Evolutionary conservation across 129 eudicot species (phyloP), one percentile per base, ranked within the genome.

Genomic region (Chrysanthemum seticuspe): DNA sequence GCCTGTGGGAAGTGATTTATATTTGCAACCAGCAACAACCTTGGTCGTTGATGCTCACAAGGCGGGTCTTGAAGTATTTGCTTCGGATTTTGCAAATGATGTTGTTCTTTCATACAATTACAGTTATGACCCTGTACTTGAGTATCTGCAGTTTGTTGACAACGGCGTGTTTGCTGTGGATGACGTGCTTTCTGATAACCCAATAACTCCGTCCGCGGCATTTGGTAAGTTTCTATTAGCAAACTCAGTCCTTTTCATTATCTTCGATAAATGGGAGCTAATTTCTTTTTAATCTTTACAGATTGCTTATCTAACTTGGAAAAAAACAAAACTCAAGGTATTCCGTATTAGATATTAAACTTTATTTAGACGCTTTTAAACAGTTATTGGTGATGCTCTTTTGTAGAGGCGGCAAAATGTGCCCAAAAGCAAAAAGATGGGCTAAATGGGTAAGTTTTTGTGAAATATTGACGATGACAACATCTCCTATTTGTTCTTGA

Each of bases 171-270:
- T 95, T 82, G 84, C 94, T 70, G 99, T 95, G 40, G 99, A 95
- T 83, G 99, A 97, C 23, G 94, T 95, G 67, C 82, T 95, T 34
- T 84, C 99, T 61, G 99, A 95, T 78, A 81, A 81, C 87, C 94
- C 99, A 71, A 67, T 95, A 29, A 86, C 97, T 74, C 73, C 99
- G 31, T 88, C 99, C 10, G 87, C 66, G 60, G 87, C 97, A 27
- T 66, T 87, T 70, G 94, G 99, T 95, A 71, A 62, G 85, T 49
- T 70, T 62, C 16, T 47, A 0, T n/a, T 51, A 2, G 11, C 44
- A 5, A 36, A 36, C 6, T 36, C 6, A 36, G 6, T 36, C 44
- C 44, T 36, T 5, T 27, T 4, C 6, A 6, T 36, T 36, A 36
- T 36, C 44, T 36, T 36, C 1, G 44, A 36, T 36, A 36, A 36